phyloP scores from a whole-genome alignment of 768 basidiomycete genomes.

The Saitozyma sp. region DNA sequence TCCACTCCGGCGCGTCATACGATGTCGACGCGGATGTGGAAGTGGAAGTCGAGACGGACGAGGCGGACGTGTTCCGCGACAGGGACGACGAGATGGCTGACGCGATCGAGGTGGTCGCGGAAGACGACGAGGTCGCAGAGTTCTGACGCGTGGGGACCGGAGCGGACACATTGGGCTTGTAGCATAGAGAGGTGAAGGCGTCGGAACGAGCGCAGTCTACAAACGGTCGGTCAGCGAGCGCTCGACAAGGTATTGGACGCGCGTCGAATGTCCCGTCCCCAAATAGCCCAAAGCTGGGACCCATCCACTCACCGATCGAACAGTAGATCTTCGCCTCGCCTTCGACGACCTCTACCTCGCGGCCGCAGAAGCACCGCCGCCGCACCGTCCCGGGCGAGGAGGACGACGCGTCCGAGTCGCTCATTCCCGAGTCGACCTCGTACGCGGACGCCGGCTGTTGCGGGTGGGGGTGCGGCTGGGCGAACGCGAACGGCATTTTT shows the following conservation, averaged over 20 bases:
- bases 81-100: conserved; percentile 16
- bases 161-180: conserved; percentile 24
- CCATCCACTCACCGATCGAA: conserved; percentile 33
- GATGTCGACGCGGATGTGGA: conserved; percentile 9
- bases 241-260: too few species aligned
- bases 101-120: conserved; percentile 6
- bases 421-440: conserved; percentile 8
- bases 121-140: conserved; percentile 1
- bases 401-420: conserved; percentile 32
- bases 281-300: background rate
- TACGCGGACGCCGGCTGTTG: conserved; percentile 1
- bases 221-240: conserved; percentile 4
- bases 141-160: conserved; percentile 10
- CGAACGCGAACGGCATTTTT: too few species aligned
- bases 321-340: conserved; percentile 42
- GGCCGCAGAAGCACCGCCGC: conserved; percentile 42
- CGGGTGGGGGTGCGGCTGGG: background rate
- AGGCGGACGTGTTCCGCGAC: conserved; percentile 28
- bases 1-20: conserved; percentile 25
- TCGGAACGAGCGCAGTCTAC: conserved; percentile 48
- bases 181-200: conserved; percentile 50
- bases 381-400: conserved; percentile 13
- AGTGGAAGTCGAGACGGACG: conserved; percentile 21
- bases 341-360: conserved; percentile 18
- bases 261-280: too few species aligned